These are phyloP conservation scores for Halophytophthora batemanensis DNA, from an alignment of 352 stramenopile species.

Conservation along the genomic window DNA sequence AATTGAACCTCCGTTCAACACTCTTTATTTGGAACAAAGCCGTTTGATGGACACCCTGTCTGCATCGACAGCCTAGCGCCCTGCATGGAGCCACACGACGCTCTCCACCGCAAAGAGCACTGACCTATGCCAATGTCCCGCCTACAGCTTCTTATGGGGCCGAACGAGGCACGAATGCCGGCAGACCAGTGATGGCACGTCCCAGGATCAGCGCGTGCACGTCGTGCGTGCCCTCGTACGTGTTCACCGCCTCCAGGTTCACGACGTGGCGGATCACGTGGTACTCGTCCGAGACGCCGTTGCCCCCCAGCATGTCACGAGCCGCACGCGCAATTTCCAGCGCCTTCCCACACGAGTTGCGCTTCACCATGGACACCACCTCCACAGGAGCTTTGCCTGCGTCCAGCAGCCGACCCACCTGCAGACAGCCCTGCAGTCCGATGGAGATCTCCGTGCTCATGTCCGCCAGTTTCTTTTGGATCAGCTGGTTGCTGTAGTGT, in stretches of 20 bases:
- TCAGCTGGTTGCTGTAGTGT: slow-evolving; percentile 91
- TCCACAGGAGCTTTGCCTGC: slow-evolving; percentile 22
- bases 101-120: no score
- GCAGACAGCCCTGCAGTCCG: slow-evolving; percentile 15
- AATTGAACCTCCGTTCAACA: no score
- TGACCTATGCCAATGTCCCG: slow-evolving; percentile 5
- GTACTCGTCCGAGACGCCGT: slow-evolving; percentile 98
- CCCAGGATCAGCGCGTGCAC: slow-evolving; percentile 98
- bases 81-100: no score
- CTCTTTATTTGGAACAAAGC: no score
- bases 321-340: slow-evolving; percentile 71
- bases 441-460: slow-evolving; percentile 97
- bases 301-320: slow-evolving; percentile 97
- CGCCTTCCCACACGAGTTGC: slow-evolving; percentile 45
- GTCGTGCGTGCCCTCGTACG: slow-evolving; percentile 99
- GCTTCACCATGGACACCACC: slow-evolving; percentile 45
- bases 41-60: no score
- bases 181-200: slow-evolving; percentile 94
- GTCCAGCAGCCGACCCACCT: slow-evolving; percentile 28
- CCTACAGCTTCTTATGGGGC: slow-evolving; percentile 40
- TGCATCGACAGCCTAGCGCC: no score
- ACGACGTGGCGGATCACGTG: slow-evolving; percentile 97
- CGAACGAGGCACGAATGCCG: slow-evolving; percentile 90
- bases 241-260: slow-evolving; percentile 99
- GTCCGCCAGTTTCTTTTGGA: slow-evolving; percentile 98